These are phyloP conservation scores for Aquilaria yunnanensis DNA, from an alignment of 345 rosid genomes.

Conservation along the genomic window DNA sequence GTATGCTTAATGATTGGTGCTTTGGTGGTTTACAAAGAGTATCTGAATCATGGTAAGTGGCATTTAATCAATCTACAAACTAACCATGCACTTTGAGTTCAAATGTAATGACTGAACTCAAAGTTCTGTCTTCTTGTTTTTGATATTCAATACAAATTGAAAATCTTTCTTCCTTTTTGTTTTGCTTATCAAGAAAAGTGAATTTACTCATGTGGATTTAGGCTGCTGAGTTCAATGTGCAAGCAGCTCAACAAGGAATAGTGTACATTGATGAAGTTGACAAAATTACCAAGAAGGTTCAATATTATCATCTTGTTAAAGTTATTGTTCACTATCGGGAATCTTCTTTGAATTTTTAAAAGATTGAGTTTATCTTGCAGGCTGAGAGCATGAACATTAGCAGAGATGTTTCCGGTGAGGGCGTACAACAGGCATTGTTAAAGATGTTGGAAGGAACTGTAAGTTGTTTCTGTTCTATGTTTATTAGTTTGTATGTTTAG, in stretches of 20 bases:
- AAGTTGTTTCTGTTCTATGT: constrained; percentile 30
- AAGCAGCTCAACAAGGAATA: constrained; percentile 96
- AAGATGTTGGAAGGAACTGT: constrained; percentile 98
- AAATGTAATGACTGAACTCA: background rate
- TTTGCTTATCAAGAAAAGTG: background rate
- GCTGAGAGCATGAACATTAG: constrained; percentile 91
- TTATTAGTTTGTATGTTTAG: background rate
- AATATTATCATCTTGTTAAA: constrained; percentile 1
- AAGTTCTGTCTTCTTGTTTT: background rate
- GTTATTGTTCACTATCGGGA: background rate
- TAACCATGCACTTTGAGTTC: too few species aligned
- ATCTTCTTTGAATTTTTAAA: constrained; percentile 8
- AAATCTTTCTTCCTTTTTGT: background rate
- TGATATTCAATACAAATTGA: too few species aligned
- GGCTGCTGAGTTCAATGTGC: constrained; percentile 89
- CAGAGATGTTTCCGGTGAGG: constrained; percentile 98
- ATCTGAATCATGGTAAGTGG: too few species aligned
- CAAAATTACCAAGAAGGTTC: constrained; percentile 92
- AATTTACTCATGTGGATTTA: constrained; percentile 19
- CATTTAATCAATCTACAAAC: too few species aligned
- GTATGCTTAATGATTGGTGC: too few species aligned
- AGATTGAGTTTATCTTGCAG: constrained; percentile 32
- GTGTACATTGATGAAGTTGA: constrained; percentile 97
- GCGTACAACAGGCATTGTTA: constrained; percentile 93
- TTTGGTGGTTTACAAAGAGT: too few species aligned